Conservation (phyloP, 768 basidiomycete species). For the Pleurotus giganteus region DNA sequence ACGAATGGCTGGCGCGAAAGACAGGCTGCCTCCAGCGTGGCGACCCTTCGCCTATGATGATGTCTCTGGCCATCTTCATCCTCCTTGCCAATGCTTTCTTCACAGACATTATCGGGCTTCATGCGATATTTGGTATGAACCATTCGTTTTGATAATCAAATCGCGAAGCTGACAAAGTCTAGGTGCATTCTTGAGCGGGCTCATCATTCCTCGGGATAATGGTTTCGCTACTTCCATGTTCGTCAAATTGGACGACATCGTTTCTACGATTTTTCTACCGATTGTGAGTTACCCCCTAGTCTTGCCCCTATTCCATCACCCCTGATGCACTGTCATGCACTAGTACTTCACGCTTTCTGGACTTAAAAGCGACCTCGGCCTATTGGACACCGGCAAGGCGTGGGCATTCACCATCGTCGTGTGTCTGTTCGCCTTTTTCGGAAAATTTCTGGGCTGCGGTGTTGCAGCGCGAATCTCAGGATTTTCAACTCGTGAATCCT, state of each 20-base stretch:
- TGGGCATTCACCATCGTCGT: conserved; percentile 4
- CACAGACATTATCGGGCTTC: conserved; percentile 5
- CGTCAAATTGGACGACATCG: neutral
- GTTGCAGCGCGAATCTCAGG: neutral
- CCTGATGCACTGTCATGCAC: neutral
- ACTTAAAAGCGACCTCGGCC: neutral
- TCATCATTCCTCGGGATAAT: conserved; percentile 4
- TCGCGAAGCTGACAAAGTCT: neutral
- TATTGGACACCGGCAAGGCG: neutral
- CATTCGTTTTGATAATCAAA: neutral
- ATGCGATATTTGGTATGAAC: conserved; percentile 1
- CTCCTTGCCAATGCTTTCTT: neutral
- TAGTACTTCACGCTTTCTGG: conserved; percentile 8
- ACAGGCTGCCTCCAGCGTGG: neutral
- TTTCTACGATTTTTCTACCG: conserved; percentile 1
- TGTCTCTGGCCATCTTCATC: conserved; percentile 1
- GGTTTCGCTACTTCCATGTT: neutral
- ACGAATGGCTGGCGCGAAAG: neutral
- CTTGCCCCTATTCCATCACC: neutral
- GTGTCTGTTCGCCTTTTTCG: neutral
- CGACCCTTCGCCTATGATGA: neutral
- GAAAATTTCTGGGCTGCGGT: conserved; percentile 1
- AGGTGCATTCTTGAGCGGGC: conserved; percentile 1
- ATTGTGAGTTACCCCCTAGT: neutral
- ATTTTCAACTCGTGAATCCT: neutral